A percentile compares a stretch with the other conserved stretches of the same genome.
Evolutionary conservation across 345 rosid species (phyloP).

Genomic region (Bretschneidera sinensis): DNA sequence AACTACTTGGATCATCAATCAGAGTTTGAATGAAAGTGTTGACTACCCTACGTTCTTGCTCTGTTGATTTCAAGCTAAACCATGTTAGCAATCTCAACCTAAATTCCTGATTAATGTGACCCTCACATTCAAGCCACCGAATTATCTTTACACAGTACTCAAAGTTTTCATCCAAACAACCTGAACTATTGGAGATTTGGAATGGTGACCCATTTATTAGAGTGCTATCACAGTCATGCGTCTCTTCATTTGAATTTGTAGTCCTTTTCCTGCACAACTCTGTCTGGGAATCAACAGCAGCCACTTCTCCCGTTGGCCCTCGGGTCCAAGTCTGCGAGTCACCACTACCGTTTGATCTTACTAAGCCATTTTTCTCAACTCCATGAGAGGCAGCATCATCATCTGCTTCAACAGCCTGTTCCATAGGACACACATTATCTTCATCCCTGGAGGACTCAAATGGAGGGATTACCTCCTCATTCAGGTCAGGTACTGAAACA

Average conservation of each 20-base stretch:
- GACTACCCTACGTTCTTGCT: conserved; percentile 85
- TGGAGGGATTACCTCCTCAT: conserved; percentile 82
- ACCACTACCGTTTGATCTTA: conserved; percentile 59
- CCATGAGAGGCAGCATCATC: conserved; percentile 77
- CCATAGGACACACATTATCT: conserved; percentile 65
- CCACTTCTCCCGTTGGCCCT: conserved; percentile 44
- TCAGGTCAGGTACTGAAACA: conserved; percentile 84
- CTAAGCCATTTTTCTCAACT: conserved; percentile 46
- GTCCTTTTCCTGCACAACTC: conserved; percentile 64
- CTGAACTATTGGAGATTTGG: conserved; percentile 37
- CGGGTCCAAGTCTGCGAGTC: conserved; percentile 48
- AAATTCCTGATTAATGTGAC: conserved; percentile 69
- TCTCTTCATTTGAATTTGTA: conserved; percentile 49
- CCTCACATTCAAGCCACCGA: conserved; percentile 78
- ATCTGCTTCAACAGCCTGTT: conserved; percentile 51
- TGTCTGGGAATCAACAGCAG: conserved; percentile 53
- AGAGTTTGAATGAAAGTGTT: conserved; percentile 80
- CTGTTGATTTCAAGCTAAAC: conserved; percentile 84
- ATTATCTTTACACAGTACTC: conserved; percentile 82
- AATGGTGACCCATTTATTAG: conserved; percentile 62
- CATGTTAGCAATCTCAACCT: conserved; percentile 88
- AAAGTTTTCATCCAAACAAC: conserved; percentile 68
- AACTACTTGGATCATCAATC: conserved; percentile 78
- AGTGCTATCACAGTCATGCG: conserved; percentile 80
- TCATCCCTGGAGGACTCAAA: conserved; percentile 81